Evolutionary conservation across 2,329 filamentous ascomycete genomes (phyloP), one percentile per base, ranked within the genome.

Genomic region (Ophiocordyceps polyrhachis-furcata): DNA sequence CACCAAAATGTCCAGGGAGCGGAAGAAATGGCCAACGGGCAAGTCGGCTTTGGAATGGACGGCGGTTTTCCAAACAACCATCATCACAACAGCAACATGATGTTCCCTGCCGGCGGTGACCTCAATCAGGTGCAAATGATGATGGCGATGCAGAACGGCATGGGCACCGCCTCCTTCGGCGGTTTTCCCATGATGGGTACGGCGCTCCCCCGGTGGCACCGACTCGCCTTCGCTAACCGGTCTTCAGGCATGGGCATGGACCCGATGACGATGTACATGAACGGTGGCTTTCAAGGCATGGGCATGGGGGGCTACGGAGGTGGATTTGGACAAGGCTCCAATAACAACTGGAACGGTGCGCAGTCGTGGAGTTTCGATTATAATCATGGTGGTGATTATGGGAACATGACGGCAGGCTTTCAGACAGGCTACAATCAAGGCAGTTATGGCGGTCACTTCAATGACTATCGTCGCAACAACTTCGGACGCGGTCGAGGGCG

Each of bases 241-340:
- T 88, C 91, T 81, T 68, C 81, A 52, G 76, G 76, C 56, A 86
- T 89, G 81, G 74, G 74, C 62, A 91, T 93, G 84, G 83, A 88
- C 70, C 77, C 79, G 48, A 78, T 80, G 71, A 66, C 69, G 62
- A 81, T 81, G 73, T 77, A 78, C 71, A 84, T 87, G 80, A 85
- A 77, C 68, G 76, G 78, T 69, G 76, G 76, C 60, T 85, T 81
- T 66, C 75, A 78, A 71, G 78, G 78, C 70, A 82, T 83, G 76
- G 83, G 82, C 68, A 84, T 89, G 82, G 83, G 77, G 68, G 76
- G 78, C 58, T 79, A 77, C 66, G 74, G 76, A 67, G 75, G 76
- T 64, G 73, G 74, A 61, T 71, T 59, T 58, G 65, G 63, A 58
- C 61, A 65, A 58, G 74, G 76, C 62, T 74, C 78, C 72, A 79